A percentile compares a stretch with the other conserved stretches of the same genome.
Conservation (phyloP, 768 basidiomycete genomes). For the Rhodotorula graminis region DNA sequence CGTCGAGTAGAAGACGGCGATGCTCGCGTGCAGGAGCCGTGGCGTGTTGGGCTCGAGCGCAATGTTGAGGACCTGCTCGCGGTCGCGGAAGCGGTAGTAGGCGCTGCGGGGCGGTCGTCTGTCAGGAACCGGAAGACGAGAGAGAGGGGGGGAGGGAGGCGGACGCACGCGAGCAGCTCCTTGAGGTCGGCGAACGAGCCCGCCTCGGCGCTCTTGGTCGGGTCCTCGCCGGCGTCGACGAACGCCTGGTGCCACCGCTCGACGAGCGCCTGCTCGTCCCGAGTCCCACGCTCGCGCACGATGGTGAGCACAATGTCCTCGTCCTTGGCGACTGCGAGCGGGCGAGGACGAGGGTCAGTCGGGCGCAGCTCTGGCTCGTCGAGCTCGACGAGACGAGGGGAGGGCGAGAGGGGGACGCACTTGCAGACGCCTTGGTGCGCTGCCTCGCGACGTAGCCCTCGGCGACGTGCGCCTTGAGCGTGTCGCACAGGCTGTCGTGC, state of each 20-base stretch:
- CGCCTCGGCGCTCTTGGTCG: no score
- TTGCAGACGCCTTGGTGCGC: conserved; percentile 16
- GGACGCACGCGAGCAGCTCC: conserved; percentile 32
- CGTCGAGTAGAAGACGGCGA: conserved; percentile 34
- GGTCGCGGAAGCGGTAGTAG: conserved; percentile 33
- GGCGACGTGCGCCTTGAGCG: conserved; percentile 20
- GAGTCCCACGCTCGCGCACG: conserved; percentile 22
- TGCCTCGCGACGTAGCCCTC: conserved; percentile 26
- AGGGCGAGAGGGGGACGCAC: conserved; percentile 2
- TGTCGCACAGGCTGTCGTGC: conserved; percentile 8
- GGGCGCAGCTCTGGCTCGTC: neutral
- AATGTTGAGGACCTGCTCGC: conserved; percentile 31
- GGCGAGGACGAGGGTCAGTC: neutral
- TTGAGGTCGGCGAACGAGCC: conserved; percentile 23
- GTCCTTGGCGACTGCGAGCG: conserved; percentile 12
- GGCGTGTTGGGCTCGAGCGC: conserved; percentile 30
- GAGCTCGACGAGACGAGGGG: neutral
- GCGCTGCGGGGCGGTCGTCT: conserved; percentile 7
- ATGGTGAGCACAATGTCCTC: conserved; percentile 37
- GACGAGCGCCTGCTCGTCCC: conserved; percentile 15
- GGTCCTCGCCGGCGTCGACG: neutral
- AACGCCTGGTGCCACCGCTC: conserved; percentile 20
- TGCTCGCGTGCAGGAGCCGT: conserved; percentile 13
- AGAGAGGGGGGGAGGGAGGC: neutral
- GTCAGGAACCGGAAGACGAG: no score